Percentiles rank a stretch among this genome's conserved stretches.
Conservation (phyloP, 345 rosid species). For the Syzygium grande region DNA sequence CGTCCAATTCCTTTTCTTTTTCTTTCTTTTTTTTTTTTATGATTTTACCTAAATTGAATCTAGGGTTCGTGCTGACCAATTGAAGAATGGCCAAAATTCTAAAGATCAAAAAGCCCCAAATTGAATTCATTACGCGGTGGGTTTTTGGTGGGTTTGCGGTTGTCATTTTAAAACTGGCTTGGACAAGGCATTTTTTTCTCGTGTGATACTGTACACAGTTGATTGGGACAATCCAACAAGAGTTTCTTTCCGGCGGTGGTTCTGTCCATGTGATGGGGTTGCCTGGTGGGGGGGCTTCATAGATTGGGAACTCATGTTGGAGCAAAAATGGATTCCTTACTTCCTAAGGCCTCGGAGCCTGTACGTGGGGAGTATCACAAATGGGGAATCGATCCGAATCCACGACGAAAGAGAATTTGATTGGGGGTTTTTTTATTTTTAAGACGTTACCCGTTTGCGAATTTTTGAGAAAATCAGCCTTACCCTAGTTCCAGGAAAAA, state of each 20-base stretch:
- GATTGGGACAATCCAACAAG: background rate
- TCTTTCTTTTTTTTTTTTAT: fast-evolving
- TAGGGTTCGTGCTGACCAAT: background rate
- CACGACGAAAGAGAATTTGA: background rate
- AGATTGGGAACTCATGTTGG: too few species aligned
- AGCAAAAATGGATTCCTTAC: too few species aligned
- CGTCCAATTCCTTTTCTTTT: background rate
- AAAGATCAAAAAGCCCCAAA: background rate
- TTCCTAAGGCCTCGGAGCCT: too few species aligned
- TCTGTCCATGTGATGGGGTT: background rate
- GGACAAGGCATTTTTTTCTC: background rate
- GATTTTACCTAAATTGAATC: background rate
- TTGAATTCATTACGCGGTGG: background rate
- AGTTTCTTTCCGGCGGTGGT: background rate
- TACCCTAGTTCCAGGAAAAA: background rate
- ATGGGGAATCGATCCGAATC: background rate
- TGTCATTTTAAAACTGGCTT: background rate
- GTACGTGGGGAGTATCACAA: too few species aligned
- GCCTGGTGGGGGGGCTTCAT: too few species aligned
- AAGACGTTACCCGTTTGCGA: background rate
- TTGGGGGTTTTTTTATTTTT: background rate
- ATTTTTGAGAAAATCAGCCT: background rate
- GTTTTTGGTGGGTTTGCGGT: background rate
- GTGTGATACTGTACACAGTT: background rate
- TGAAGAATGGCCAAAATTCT: background rate